Conservation (phyloP, 495 filamentous ascomycete genomes). For the Podospora conica region DNA sequence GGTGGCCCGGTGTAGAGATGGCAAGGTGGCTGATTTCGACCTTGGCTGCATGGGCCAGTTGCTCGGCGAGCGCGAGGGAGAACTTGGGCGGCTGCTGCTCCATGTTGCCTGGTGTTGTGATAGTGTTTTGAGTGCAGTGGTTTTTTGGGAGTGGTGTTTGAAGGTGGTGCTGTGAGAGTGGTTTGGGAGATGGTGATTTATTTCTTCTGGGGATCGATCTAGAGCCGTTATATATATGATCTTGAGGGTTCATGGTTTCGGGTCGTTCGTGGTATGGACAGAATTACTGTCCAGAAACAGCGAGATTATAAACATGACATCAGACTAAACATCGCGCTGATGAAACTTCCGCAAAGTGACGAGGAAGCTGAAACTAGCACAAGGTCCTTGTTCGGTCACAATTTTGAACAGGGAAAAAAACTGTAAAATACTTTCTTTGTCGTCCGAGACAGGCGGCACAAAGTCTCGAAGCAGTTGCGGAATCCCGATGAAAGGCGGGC, state of each 20-base stretch:
- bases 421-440: background rate
- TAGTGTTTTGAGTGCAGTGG: too few species aligned
- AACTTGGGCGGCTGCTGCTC: background rate
- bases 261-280: background rate
- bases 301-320: background rate
- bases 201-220: background rate
- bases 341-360: too few species aligned
- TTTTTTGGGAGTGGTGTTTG: too few species aligned
- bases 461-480: background rate
- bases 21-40: background rate
- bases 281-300: background rate
- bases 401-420: background rate
- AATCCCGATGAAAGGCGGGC: background rate
- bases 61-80: background rate
- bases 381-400: background rate
- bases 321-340: too few species aligned
- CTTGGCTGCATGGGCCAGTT: background rate
- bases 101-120: too few species aligned
- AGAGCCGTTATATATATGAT: background rate
- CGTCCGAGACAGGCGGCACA: background rate
- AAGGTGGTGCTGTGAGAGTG: too few species aligned
- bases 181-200: too few species aligned
- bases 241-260: background rate
- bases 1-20: background rate
- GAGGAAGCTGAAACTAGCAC: too few species aligned